phyloP scores from a whole-genome alignment of 176 grass and related monocot species.

The Hyparrhenia diplandra region DNA sequence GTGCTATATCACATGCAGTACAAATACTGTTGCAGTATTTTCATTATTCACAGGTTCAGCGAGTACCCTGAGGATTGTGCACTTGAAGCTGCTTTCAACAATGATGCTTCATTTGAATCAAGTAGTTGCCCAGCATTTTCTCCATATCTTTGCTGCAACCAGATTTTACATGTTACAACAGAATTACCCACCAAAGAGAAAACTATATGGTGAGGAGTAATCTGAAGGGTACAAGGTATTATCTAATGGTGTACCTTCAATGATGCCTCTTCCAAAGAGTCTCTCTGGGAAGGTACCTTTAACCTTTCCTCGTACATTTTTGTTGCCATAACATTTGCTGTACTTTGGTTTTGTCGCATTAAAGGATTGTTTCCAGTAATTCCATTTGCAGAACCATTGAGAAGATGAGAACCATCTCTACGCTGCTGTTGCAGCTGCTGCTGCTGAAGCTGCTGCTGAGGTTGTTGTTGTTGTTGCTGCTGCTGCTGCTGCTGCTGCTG shows the following conservation, averaged over 20 bases:
- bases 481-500: conserved; percentile 20
- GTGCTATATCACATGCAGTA: conserved; percentile 1
- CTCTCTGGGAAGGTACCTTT: conserved; percentile 86
- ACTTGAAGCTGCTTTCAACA: conserved; percentile 84
- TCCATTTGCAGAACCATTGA: conserved; percentile 75
- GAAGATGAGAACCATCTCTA: conserved; percentile 68
- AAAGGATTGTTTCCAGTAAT: conserved; percentile 61
- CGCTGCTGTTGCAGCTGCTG: conserved; percentile 57
- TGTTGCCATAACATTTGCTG: conserved; percentile 88
- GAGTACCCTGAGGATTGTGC: conserved; percentile 92
- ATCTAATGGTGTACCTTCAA: conserved; percentile 60
- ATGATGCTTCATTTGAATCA: conserved; percentile 71
- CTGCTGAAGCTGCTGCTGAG: conserved; percentile 33
- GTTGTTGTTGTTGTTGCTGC: conserved; percentile 39
- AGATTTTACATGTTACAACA: conserved; percentile 25
- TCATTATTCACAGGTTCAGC: conserved; percentile 22
- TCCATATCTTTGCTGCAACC: conserved; percentile 74
- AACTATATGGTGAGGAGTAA: not conserved
- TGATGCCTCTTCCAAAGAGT: conserved; percentile 78
- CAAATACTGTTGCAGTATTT: conserved; percentile 11
- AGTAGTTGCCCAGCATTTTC: conserved; percentile 80
- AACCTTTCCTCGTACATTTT: conserved; percentile 97
- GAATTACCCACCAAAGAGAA: conserved; percentile 2
- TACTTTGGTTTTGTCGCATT: conserved; percentile 55
- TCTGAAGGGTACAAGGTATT: conserved; percentile 5